Percentiles rank a stretch among this genome's conserved stretches.
phyloP scores from a whole-genome alignment of 2,329 filamentous ascomycete species.

The Ceratocystis variospora region DNA sequence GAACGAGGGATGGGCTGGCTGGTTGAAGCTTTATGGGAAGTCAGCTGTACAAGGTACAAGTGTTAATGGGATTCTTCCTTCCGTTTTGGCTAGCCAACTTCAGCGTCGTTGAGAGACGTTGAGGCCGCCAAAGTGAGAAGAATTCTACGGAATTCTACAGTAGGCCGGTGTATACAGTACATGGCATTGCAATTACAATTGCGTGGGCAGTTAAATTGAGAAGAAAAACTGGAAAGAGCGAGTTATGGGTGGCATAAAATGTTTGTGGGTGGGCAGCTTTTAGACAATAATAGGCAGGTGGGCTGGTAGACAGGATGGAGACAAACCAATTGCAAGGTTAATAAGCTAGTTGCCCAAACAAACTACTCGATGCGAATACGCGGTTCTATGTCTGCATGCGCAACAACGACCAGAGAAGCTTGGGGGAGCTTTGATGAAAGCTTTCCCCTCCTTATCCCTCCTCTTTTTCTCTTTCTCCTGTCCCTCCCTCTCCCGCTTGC shows the following conservation, averaged over 20 bases:
- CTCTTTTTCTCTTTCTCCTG: slow-evolving; percentile 8
- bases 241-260: no score
- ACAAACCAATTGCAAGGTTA: background rate
- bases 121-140: background rate
- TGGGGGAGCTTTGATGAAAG: slow-evolving; percentile 1
- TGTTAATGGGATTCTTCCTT: background rate
- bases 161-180: background rate
- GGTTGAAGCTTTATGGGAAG: slow-evolving; percentile 16
- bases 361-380: background rate
- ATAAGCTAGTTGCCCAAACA: background rate
- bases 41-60: slow-evolving; percentile 3
- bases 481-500: background rate
- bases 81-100: background rate
- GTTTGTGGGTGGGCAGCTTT: no score
- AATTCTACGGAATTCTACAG: background rate
- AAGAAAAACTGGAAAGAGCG: no score
- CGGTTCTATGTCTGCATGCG: background rate
- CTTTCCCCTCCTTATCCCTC: background rate
- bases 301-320: background rate
- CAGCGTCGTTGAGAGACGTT: background rate
- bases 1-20: slow-evolving; percentile 16
- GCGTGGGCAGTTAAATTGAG: no score
- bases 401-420: background rate
- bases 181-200: background rate
- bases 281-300: background rate